phyloP scores from a whole-genome alignment of 441 rosid species.

The Croton setiger region DNA sequence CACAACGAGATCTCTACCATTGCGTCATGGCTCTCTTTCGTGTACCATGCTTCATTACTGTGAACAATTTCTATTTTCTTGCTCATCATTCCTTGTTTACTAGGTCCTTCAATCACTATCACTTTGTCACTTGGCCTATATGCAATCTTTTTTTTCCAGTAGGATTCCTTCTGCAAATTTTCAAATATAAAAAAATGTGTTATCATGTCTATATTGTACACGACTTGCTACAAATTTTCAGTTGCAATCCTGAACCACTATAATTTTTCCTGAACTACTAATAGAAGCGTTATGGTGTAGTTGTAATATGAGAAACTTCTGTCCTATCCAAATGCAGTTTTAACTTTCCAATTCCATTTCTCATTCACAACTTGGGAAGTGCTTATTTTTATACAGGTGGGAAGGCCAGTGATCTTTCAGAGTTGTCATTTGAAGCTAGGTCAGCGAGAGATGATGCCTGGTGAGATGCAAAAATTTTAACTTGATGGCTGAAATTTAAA shows the following conservation, averaged over 20 bases:
- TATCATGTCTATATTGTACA: background rate
- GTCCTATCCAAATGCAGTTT: constrained; percentile 6
- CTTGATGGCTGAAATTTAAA: background rate
- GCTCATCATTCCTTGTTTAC: background rate
- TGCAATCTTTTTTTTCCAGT: background rate
- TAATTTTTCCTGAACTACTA: background rate
- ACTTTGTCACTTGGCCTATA: background rate
- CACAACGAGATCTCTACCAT: too few relatives aligned
- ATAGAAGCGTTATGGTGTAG: constrained; percentile 1
- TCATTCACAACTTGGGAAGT: constrained; percentile 2
- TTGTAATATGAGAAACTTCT: background rate
- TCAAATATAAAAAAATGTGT: background rate
- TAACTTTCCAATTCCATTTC: background rate
- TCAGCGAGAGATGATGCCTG: constrained; percentile 71
- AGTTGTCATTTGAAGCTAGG: constrained; percentile 55
- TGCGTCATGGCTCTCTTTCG: too few relatives aligned
- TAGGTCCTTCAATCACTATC: background rate
- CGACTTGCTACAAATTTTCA: constrained; percentile 5
- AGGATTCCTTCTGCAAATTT: background rate
- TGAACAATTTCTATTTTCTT: background rate
- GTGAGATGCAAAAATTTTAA: constrained; percentile 31
- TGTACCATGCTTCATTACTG: background rate
- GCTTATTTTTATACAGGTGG: constrained; percentile 33
- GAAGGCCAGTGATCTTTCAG: constrained; percentile 36
- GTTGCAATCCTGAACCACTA: background rate